Evolutionary conservation across 345 rosid genomes (phyloP).

Genomic region (Rhodomyrtus tomentosa): DNA sequence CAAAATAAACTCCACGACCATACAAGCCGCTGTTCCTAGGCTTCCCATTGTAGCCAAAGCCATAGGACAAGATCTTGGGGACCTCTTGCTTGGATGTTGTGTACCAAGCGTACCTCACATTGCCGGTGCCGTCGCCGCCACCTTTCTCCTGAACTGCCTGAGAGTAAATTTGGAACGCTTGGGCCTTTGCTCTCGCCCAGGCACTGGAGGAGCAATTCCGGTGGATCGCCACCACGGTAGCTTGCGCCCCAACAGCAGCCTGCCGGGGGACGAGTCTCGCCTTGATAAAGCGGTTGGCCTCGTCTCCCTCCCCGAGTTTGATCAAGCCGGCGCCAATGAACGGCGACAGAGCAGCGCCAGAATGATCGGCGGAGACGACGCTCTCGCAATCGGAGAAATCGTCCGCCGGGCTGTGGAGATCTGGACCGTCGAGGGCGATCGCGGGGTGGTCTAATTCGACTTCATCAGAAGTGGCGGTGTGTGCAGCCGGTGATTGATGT

Average conservation of each 20-base stretch:
- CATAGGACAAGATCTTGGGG: conserved; percentile 34
- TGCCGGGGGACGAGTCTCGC: conserved; percentile 27
- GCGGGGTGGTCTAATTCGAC: background rate
- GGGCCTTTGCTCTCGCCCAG: conserved; percentile 35
- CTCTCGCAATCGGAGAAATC: conserved; percentile 61
- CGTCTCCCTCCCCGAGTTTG: conserved; percentile 40
- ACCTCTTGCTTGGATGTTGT: conserved; percentile 30
- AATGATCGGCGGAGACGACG: background rate
- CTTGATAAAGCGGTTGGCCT: conserved; percentile 32
- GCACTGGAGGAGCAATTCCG: conserved; percentile 22
- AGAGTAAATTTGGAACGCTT: conserved; percentile 38
- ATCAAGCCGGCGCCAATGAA: conserved; percentile 14
- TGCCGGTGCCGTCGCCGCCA: conserved; percentile 32
- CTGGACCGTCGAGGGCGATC: background rate
- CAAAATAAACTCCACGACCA: conserved; percentile 59
- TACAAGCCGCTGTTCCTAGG: conserved; percentile 27
- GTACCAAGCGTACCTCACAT: conserved; percentile 64
- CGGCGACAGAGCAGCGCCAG: background rate
- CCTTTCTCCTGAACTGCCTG: conserved; percentile 43
- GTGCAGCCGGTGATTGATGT: background rate
- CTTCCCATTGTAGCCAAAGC: conserved; percentile 31
- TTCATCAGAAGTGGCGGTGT: background rate
- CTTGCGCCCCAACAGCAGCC: conserved; percentile 21
- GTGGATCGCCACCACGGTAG: conserved; percentile 30
- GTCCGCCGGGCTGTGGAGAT: background rate